These are phyloP conservation scores for Phaeosphaeriaceae sp. DNA, from an alignment of 2,329 filamentous ascomycete species.

Conservation along the genomic window DNA sequence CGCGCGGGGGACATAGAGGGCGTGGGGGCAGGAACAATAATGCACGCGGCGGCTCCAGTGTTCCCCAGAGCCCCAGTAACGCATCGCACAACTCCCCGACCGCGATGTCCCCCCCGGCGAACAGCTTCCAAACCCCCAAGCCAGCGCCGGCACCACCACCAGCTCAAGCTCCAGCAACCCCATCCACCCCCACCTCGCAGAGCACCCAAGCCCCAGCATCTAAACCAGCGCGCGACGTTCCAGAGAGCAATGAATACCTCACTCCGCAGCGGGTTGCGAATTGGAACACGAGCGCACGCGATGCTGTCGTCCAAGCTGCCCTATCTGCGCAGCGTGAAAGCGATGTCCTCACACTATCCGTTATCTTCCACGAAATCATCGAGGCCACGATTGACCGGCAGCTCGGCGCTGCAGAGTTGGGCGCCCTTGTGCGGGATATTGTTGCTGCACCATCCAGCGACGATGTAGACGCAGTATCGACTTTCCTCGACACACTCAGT, in stretches of 20 bases:
- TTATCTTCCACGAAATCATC: constrained; percentile 84
- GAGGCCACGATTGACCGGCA: constrained; percentile 74
- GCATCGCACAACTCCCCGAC: constrained; percentile 38
- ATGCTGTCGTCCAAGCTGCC: constrained; percentile 71
- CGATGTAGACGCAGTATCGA: constrained; percentile 57
- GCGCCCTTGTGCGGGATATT: constrained; percentile 75
- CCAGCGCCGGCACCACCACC: constrained; percentile 24
- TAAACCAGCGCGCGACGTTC: constrained; percentile 21
- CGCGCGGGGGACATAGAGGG: constrained; percentile 37
- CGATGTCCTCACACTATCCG: constrained; percentile 72
- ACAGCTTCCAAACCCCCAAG: constrained; percentile 20
- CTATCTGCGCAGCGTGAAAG: constrained; percentile 70
- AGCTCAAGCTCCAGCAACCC: constrained; percentile 5
- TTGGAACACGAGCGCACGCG: constrained; percentile 74
- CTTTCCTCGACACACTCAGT: constrained; percentile 85
- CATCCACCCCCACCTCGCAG: constrained; percentile 21
- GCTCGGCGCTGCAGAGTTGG: constrained; percentile 72
- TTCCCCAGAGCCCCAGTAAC: constrained; percentile 37
- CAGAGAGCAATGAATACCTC: constrained; percentile 76
- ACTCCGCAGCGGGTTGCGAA: constrained; percentile 71
- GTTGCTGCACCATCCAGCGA: constrained; percentile 61
- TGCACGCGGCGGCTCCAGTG: constrained; percentile 37
- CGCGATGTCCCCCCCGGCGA: constrained; percentile 39
- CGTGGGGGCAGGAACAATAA: constrained; percentile 36
- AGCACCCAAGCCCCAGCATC: constrained; percentile 45